A percentile compares a stretch with the other conserved stretches of the same genome.
Conservation (phyloP, 2,329 filamentous ascomycete genomes). For the Triangularia verruculosa region DNA sequence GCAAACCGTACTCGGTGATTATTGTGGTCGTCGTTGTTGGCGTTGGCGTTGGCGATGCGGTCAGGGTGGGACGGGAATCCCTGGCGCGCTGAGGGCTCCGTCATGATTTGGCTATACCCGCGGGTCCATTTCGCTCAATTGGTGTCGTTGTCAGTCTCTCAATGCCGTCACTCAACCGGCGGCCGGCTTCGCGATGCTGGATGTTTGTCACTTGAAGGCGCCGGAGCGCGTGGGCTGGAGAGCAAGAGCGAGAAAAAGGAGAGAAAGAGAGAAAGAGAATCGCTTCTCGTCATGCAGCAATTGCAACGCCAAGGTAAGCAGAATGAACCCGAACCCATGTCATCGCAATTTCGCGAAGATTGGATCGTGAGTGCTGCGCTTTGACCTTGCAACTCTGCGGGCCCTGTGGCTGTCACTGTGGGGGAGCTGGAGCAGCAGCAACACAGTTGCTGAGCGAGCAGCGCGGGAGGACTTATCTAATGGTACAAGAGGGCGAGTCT, state of each 20-base stretch:
- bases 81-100: constrained; percentile 13
- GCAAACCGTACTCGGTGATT: constrained; percentile 21
- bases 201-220: constrained; percentile 10
- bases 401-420: constrained; percentile 5
- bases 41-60: constrained; percentile 4
- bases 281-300: neutral
- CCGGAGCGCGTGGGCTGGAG: constrained; percentile 14
- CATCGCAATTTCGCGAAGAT: constrained; percentile 24
- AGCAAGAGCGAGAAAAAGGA: constrained; percentile 2
- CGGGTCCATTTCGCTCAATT: constrained; percentile 18
- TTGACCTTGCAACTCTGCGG: constrained; percentile 12
- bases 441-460: neutral
- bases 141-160: neutral
- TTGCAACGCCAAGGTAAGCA: constrained; percentile 8
- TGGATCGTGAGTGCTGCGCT: constrained; percentile 15
- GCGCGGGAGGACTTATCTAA: neutral
- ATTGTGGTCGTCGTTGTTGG: constrained; percentile 9
- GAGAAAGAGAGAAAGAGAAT: neutral
- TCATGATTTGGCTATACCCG: constrained; percentile 18
- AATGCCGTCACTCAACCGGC: neutral
- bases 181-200: constrained; percentile 2
- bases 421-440: neutral
- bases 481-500: neutral
- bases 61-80: constrained; percentile 14
- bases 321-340: constrained; percentile 17